Evolutionary conservation across 352 stramenopile genomes (phyloP).

Genomic region (Phytophthora chlamydospora): DNA sequence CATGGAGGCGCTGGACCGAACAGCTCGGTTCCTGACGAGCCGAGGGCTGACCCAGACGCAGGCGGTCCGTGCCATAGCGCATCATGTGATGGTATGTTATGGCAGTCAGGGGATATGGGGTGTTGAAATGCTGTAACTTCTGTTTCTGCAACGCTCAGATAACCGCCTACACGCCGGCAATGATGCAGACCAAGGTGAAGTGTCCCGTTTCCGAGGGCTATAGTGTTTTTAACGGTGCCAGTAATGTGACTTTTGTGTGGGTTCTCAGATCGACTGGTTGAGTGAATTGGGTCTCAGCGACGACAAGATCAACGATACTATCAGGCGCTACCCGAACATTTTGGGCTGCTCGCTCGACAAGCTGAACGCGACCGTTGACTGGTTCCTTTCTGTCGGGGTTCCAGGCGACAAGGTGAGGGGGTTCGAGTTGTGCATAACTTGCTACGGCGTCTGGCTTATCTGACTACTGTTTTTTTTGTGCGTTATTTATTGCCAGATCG

Average conservation of each 20-base stretch:
- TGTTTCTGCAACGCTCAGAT: conserved; percentile 23
- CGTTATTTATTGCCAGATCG: conserved; percentile 34
- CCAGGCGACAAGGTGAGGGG: conserved; percentile 31
- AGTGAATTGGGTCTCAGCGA: conserved; percentile 31
- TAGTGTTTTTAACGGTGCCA: not conserved
- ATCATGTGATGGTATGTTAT: conserved; percentile 34
- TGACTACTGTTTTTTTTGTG: not conserved
- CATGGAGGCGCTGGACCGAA: conserved; percentile 33
- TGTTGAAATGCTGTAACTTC: no score
- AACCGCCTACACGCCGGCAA: conserved; percentile 27
- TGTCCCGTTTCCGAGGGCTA: no score
- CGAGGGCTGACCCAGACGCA: conserved; percentile 32
- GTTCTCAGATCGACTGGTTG: conserved; percentile 32
- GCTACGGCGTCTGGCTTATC: not conserved
- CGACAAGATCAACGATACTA: conserved; percentile 29
- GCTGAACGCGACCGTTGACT: conserved; percentile 28
- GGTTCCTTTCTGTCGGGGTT: conserved; percentile 44
- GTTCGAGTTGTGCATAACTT: not conserved
- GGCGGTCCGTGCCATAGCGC: conserved; percentile 31
- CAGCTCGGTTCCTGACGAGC: conserved; percentile 32
- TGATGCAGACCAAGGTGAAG: conserved; percentile 40
- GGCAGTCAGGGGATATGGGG: not conserved
- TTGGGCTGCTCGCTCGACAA: conserved; percentile 36
- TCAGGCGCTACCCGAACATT: conserved; percentile 38
- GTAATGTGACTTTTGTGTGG: not conserved